phyloP scores from a whole-genome alignment of 2,329 filamentous ascomycete species.

The Xylaria hypoxylon region DNA sequence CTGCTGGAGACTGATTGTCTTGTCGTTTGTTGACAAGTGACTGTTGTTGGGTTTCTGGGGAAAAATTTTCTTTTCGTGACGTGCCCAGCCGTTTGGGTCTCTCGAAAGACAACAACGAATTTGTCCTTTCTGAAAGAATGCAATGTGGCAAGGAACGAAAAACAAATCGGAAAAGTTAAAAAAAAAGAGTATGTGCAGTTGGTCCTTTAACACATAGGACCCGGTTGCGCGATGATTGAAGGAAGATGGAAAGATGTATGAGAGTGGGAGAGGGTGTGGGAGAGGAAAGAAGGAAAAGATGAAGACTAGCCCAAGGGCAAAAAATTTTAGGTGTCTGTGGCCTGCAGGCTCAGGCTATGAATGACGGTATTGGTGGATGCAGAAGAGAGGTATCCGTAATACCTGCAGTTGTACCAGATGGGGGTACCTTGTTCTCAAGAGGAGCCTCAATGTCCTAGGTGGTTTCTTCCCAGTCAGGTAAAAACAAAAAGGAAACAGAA shows the following conservation, averaged over 20 bases:
- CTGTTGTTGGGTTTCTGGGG: constrained; percentile 26
- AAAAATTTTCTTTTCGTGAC: constrained; percentile 47
- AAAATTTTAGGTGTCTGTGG: constrained; percentile 42
- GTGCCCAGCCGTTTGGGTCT: constrained; percentile 48
- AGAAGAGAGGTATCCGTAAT: constrained; percentile 25
- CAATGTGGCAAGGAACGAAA: constrained; percentile 39
- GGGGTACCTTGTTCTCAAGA: constrained; percentile 15
- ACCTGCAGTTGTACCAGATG: constrained; percentile 5
- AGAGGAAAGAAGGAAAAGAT: constrained; percentile 27
- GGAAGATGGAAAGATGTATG: constrained; percentile 27
- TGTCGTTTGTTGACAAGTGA: constrained; percentile 31
- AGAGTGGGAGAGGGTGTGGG: constrained; percentile 33
- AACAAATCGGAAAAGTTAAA: constrained; percentile 40
- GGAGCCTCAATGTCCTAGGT: constrained; percentile 26
- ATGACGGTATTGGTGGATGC: constrained; percentile 36
- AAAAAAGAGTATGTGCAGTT: constrained; percentile 36
- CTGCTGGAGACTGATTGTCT: constrained; percentile 23
- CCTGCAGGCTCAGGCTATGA: constrained; percentile 35
- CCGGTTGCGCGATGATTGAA: constrained; percentile 36
- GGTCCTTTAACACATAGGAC: constrained; percentile 37
- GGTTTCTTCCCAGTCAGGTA: neutral
- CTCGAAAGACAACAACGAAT: constrained; percentile 47
- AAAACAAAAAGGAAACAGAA: neutral
- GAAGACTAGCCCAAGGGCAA: constrained; percentile 37
- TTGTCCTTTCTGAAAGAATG: constrained; percentile 47